A percentile compares a stretch with the other conserved stretches of the same genome.
phyloP scores from a whole-genome alignment of 805 yeast genomes.

The Yueomyces sinensis region DNA sequence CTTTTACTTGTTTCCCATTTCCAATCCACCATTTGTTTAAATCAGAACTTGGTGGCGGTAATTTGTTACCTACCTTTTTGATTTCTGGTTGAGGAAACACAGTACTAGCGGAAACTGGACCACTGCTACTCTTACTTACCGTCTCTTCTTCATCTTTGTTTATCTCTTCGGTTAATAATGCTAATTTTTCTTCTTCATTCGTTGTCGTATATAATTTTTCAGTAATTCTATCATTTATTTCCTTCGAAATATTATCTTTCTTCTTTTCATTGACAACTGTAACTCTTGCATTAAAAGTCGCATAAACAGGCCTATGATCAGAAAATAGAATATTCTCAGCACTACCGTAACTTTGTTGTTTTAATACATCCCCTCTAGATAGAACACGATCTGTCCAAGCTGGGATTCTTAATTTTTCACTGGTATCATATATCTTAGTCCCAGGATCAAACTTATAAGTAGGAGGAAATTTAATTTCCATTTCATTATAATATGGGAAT shows the following conservation, averaged over 20 bases:
- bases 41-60: slow-evolving; percentile 88
- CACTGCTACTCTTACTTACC: background rate
- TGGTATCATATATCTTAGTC: slow-evolving; percentile 66
- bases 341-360: slow-evolving; percentile 47
- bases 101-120: background rate
- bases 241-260: slow-evolving; percentile 37
- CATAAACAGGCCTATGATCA: slow-evolving; percentile 86
- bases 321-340: slow-evolving; percentile 50
- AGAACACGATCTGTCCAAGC: slow-evolving; percentile 96
- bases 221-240: slow-evolving; percentile 42
- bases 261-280: slow-evolving; percentile 49
- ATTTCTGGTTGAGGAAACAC: background rate
- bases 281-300: slow-evolving; percentile 49
- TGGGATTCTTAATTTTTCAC: slow-evolving; percentile 86
- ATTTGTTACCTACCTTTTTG: slow-evolving; percentile 16
- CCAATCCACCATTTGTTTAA: slow-evolving; percentile 85
- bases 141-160: background rate
- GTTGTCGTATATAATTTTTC: slow-evolving; percentile 29
- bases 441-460: slow-evolving; percentile 92
- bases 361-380: slow-evolving; percentile 45
- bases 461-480: slow-evolving; percentile 70
- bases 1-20: slow-evolving; percentile 62
- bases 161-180: slow-evolving; percentile 30
- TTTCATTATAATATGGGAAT: slow-evolving; percentile 72
- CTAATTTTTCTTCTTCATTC: slow-evolving; percentile 33